Conservation (phyloP, 345 rosid species). For the Hirschfeldia incana region DNA sequence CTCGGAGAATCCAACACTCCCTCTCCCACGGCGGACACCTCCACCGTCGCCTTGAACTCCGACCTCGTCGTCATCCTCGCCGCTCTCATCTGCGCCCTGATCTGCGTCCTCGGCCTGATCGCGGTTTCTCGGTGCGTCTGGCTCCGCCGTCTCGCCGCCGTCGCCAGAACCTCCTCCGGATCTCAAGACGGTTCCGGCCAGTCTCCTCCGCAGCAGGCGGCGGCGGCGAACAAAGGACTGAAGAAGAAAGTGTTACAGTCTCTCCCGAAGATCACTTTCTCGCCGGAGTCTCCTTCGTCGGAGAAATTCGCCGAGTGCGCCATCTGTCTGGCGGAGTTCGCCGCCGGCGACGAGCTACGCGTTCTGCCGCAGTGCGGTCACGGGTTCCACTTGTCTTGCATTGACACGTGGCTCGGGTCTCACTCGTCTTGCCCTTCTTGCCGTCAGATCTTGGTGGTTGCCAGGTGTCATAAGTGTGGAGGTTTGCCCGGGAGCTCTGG, state of each 20-base stretch:
- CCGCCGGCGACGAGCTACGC: slow-evolving; percentile 74
- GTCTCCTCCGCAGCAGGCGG: slow-evolving; percentile 26
- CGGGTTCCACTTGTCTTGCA: slow-evolving; percentile 84
- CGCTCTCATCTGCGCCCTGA: slow-evolving; percentile 85
- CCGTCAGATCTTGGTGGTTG: slow-evolving; percentile 68
- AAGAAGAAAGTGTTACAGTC: slow-evolving; percentile 80
- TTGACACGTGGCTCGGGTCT: slow-evolving; percentile 90
- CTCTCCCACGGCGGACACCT: slow-evolving; percentile 20
- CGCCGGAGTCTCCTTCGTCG: slow-evolving; percentile 49
- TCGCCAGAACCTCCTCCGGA: slow-evolving; percentile 27
- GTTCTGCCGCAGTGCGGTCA: slow-evolving; percentile 88
- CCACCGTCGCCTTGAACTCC: slow-evolving; percentile 53
- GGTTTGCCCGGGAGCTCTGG: slow-evolving; percentile 57
- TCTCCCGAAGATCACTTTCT: slow-evolving; percentile 65
- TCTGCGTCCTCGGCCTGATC: slow-evolving; percentile 79
- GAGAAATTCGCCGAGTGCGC: slow-evolving; percentile 70
- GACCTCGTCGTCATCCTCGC: slow-evolving; percentile 95
- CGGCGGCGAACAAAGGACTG: slow-evolving; percentile 72
- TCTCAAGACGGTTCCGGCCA: slow-evolving; percentile 22
- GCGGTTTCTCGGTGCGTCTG: slow-evolving; percentile 92
- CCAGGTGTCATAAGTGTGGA: slow-evolving; percentile 70
- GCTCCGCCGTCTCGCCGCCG: slow-evolving; percentile 72
- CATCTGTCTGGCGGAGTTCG: slow-evolving; percentile 74
- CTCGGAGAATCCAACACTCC: slow-evolving; percentile 31
- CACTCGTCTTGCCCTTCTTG: slow-evolving; percentile 96